These are phyloP conservation scores for Glutinoglossum americanum DNA, from an alignment of 495 filamentous ascomycete genomes.

Conservation along the genomic window DNA sequence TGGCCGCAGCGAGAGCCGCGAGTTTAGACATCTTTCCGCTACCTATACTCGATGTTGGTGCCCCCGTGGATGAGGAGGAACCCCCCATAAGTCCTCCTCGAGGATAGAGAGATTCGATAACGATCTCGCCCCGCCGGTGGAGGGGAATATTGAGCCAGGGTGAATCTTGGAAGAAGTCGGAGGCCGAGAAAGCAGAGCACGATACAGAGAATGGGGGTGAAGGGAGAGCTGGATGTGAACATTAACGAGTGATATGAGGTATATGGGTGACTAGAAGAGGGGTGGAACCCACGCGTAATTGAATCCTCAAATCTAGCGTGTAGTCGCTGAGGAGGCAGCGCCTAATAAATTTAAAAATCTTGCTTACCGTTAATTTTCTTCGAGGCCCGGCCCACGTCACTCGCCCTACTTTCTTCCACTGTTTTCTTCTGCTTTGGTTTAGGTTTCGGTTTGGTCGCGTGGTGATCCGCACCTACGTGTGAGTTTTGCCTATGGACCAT, in stretches of 20 bases:
- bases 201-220: background rate
- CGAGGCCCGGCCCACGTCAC: background rate
- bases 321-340: background rate
- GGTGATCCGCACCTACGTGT: slow-evolving; percentile 14
- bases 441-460: slow-evolving; percentile 9
- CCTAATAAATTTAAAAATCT: background rate
- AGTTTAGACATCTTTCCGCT: slow-evolving; percentile 65
- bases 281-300: background rate
- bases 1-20: slow-evolving; percentile 67
- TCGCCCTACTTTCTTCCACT: background rate
- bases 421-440: background rate
- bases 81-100: slow-evolving; percentile 55
- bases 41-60: slow-evolving; percentile 15
- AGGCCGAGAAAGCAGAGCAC: slow-evolving; percentile 9
- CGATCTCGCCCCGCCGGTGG: slow-evolving; percentile 41
- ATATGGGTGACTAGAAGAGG: background rate
- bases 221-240: background rate
- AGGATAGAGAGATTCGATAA: slow-evolving; percentile 38
- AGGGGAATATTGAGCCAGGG: slow-evolving; percentile 67
- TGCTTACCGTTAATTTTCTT: background rate
- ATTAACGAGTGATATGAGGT: background rate
- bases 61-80: slow-evolving; percentile 22
- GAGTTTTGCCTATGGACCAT: background rate
- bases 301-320: background rate
- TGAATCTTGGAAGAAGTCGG: slow-evolving; percentile 57